Conservation (phyloP, 345 rosid species). For the Raphanus sativus region DNA sequence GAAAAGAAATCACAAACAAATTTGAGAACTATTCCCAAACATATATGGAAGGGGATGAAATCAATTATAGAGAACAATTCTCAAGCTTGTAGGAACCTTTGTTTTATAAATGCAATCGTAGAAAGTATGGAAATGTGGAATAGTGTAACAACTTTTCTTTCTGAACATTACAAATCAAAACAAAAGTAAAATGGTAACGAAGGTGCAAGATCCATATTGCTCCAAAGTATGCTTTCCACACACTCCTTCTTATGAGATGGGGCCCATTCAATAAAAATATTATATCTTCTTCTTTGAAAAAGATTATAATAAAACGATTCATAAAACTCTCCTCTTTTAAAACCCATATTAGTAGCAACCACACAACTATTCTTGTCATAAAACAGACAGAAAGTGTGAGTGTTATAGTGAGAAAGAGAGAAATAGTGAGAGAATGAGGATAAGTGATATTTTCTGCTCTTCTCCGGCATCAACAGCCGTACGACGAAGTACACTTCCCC, state of each 20-base stretch:
- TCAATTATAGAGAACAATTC: background rate
- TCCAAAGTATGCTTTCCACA: slow-evolving; percentile 39
- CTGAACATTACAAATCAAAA: background rate
- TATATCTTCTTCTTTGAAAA: background rate
- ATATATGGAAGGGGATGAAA: background rate
- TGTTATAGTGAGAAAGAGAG: slow-evolving; percentile 18
- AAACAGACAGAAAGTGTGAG: slow-evolving; percentile 28
- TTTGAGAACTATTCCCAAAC: background rate
- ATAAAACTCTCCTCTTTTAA: slow-evolving; percentile 14
- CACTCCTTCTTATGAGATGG: slow-evolving; percentile 30
- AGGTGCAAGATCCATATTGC: slow-evolving; percentile 31
- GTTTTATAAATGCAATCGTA: background rate
- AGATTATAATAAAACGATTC: background rate
- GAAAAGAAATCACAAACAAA: background rate
- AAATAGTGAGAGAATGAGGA: slow-evolving; percentile 51
- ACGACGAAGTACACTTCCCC: slow-evolving; percentile 50
- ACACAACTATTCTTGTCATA: slow-evolving; percentile 20
- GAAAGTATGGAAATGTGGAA: background rate
- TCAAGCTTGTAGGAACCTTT: background rate
- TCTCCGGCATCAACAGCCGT: slow-evolving; percentile 87
- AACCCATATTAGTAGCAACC: slow-evolving; percentile 18
- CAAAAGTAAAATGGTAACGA: slow-evolving; percentile 25
- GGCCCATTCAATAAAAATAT: slow-evolving; percentile 24
- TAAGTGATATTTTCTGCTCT: slow-evolving; percentile 68
- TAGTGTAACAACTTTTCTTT: background rate